Percentiles rank a stretch among this genome's conserved stretches.
phyloP scores from a whole-genome alignment of 2,329 filamentous ascomycete species.

The Epichloe festucae region DNA sequence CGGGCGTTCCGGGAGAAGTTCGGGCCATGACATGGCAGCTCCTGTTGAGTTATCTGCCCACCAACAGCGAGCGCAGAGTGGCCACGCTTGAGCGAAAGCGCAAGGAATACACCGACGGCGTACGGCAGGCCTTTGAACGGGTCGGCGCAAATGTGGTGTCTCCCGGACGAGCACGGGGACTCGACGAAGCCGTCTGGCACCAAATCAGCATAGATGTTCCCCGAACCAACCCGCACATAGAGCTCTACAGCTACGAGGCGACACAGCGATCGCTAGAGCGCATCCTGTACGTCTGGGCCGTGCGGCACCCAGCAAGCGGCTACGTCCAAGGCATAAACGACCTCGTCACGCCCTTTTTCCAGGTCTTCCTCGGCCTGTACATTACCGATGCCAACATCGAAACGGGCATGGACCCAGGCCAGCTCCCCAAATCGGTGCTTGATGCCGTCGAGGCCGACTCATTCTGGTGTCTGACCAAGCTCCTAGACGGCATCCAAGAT shows the following conservation, averaged over 20 bases:
- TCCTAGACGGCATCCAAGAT: constrained; percentile 97
- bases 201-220: constrained; percentile 98
- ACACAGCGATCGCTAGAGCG: constrained; percentile 89
- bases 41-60: constrained; percentile 85
- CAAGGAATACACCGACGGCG: constrained; percentile 92
- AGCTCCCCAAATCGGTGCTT: constrained; percentile 77
- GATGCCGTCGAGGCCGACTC: constrained; percentile 96
- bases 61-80: constrained; percentile 87
- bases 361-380: constrained; percentile 89
- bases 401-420: constrained; percentile 90
- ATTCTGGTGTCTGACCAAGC: constrained; percentile 96
- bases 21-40: constrained; percentile 99
- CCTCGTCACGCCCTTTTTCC: constrained; percentile 93
- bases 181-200: constrained; percentile 98
- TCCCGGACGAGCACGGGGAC: constrained; percentile 43
- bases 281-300: constrained; percentile 95
- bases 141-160: constrained; percentile 35
- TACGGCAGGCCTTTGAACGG: constrained; percentile 58
- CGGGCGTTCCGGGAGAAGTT: constrained; percentile 85
- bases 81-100: constrained; percentile 85
- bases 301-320: constrained; percentile 89
- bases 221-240: constrained; percentile 88
- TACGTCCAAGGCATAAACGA: constrained; percentile 99
- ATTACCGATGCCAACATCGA: constrained; percentile 91
- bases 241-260: constrained; percentile 89